Evolutionary conservation across 805 yeast species (phyloP), one percentile per base, ranked within the genome.

Genomic region (Ogataea neopini): DNA sequence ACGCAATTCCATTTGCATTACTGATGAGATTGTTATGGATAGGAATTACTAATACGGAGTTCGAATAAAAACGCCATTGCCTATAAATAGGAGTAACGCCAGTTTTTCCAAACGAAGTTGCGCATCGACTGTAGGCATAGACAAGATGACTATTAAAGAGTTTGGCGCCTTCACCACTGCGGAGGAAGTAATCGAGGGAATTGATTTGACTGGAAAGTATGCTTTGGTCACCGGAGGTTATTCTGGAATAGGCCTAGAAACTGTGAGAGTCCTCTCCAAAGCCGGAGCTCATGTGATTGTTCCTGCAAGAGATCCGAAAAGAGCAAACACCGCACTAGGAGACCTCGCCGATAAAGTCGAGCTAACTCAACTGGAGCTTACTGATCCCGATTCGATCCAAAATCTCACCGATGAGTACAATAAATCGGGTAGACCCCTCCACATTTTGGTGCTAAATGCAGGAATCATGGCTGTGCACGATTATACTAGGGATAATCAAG

Each of bases 151-250:
- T 6, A 11, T 4, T 11, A 28, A 4, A 6, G 14, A 28, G 4
- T 30, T 30, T 9, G 18, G 8, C 14, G 34, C 17, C 34, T n/a
- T 18, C 15, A 33, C 45, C 23, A 42, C 45, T 15, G 30, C 45
- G 15, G 45, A 42, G 11, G 45, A 42, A 6, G 45, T 42, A 8
- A 15, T 42, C 6, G 18, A 42, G 15, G 45, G 39, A 4, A 18
- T 42, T 7, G 18, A 23, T 10, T 32, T 42, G n/a, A 25, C 18
- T 14, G 47, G 47, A 8, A 43, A 37, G 15, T 26, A 28, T 10
- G 47, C 28, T 6, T 3, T 43, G 18, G 42, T 43, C 9, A 43
- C 47, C 19, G 47, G 47, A 10, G 47, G 47, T 4, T 43, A 43
- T 15, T 43, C 42, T 2, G 47, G 41, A 14, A 35, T 43, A 4